A percentile compares a stretch with the other conserved stretches of the same genome.
Conservation (phyloP, 106 monocot species). For the Dendrobium nobile region DNA sequence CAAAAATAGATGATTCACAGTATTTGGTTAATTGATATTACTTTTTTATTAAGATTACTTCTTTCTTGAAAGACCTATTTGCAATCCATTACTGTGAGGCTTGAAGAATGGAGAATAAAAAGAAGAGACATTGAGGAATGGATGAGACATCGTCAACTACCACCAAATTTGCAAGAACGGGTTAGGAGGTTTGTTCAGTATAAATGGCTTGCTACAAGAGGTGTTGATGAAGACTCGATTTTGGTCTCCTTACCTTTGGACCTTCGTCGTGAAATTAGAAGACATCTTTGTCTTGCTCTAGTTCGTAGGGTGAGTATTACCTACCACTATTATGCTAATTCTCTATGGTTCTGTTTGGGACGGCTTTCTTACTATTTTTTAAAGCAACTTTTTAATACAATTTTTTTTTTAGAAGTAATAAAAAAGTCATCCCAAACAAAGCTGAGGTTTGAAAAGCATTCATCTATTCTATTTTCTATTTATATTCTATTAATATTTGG, state of each 20-base stretch:
- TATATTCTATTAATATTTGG: not conserved
- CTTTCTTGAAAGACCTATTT: conserved; percentile 54
- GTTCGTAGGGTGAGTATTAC: conserved; percentile 68
- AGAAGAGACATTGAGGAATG: conserved; percentile 85
- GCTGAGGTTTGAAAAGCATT: not conserved
- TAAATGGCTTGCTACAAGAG: conserved; percentile 93
- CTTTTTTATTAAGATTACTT: not conserved
- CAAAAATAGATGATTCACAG: not conserved
- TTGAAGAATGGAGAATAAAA: conserved; percentile 93
- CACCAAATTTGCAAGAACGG: conserved; percentile 62
- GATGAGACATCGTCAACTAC: conserved; percentile 92
- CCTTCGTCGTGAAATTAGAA: conserved; percentile 86
- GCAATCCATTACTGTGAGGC: conserved; percentile 72
- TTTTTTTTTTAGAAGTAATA: too few relatives aligned
- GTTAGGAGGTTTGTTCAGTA: conserved; percentile 74
- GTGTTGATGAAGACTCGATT: conserved; percentile 86
- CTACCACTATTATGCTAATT: not conserved
- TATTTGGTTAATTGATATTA: not conserved
- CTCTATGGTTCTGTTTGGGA: too few relatives aligned
- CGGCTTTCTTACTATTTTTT: too few relatives aligned
- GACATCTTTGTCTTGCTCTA: conserved; percentile 80
- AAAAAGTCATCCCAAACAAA: too few relatives aligned
- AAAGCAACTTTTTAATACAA: too few relatives aligned
- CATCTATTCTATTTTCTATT: not conserved
- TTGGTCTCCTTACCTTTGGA: conserved; percentile 63